phyloP scores from a whole-genome alignment of 495 filamentous ascomycete species.

The Podospora pseudocomata region DNA sequence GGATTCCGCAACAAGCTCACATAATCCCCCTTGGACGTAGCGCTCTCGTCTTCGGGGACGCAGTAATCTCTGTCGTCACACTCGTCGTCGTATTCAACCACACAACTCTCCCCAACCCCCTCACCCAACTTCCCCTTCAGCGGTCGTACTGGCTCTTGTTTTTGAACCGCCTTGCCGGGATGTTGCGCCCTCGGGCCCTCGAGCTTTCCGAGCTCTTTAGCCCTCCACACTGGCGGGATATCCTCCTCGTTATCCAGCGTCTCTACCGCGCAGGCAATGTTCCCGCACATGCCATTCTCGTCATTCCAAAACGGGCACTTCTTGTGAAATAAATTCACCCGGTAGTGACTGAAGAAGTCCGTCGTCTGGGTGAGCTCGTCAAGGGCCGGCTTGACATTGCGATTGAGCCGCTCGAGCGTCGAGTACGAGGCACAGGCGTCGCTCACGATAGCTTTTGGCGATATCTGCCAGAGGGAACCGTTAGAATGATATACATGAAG shows the following conservation, averaged over 20 bases:
- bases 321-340: slow-evolving; percentile 92
- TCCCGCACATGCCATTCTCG: slow-evolving; percentile 90
- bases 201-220: slow-evolving; percentile 86
- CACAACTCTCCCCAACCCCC: slow-evolving; percentile 87
- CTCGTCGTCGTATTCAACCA: slow-evolving; percentile 96
- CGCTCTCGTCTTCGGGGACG: slow-evolving; percentile 89
- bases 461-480: slow-evolving; percentile 45
- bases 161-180: slow-evolving; percentile 68
- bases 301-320: slow-evolving; percentile 96
- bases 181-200: slow-evolving; percentile 89
- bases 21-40: slow-evolving; percentile 86
- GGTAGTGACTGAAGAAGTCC: slow-evolving; percentile 97
- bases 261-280: slow-evolving; percentile 95
- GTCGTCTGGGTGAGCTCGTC: slow-evolving; percentile 77
- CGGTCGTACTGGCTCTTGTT: slow-evolving; percentile 65
- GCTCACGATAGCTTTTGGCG: slow-evolving; percentile 58
- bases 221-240: slow-evolving; percentile 86
- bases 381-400: slow-evolving; percentile 71
- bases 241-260: slow-evolving; percentile 94
- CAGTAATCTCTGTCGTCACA: slow-evolving; percentile 98
- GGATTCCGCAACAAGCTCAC: slow-evolving; percentile 91
- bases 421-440: slow-evolving; percentile 93
- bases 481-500: slow-evolving; percentile 33
- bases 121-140: slow-evolving; percentile 81
- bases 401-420: slow-evolving; percentile 80